A percentile compares a stretch with the other conserved stretches of the same genome.
Conservation (phyloP, 108 stramenopile genomes). For the Mayamaea pseudoterrestris region DNA sequence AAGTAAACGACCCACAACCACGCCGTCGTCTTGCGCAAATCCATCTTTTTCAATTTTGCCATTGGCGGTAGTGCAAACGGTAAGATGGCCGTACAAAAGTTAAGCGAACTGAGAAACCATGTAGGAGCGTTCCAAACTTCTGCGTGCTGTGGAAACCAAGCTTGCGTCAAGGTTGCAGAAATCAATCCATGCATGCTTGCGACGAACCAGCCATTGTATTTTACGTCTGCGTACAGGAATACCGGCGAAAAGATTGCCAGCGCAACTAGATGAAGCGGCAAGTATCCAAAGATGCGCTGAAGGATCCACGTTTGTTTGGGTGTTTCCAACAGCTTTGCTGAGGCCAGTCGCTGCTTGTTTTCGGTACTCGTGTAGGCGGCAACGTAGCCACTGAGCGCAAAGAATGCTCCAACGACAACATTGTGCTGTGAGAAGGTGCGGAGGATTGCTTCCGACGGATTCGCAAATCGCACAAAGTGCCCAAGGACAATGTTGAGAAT, state of each 20-base stretch:
- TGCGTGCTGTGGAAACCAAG: slow-evolving; percentile 32
- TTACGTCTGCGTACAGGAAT: slow-evolving; percentile 28
- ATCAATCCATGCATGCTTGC: slow-evolving; percentile 17
- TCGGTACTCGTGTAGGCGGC: slow-evolving; percentile 33
- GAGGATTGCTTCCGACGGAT: slow-evolving; percentile 15
- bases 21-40: slow-evolving; percentile 11
- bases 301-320: slow-evolving; percentile 24
- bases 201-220: slow-evolving; percentile 12
- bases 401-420: slow-evolving; percentile 27
- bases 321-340: slow-evolving; percentile 18
- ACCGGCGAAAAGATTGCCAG: slow-evolving; percentile 22
- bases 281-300: slow-evolving; percentile 18
- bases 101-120: slow-evolving; percentile 25
- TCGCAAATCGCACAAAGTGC: slow-evolving; percentile 27
- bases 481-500: slow-evolving; percentile 22
- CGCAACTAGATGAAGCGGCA: slow-evolving; percentile 29
- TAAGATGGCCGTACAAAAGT: slow-evolving; percentile 18
- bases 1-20: slow-evolving; percentile 18
- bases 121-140: slow-evolving; percentile 40
- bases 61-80: slow-evolving; percentile 26
- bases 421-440: slow-evolving; percentile 28
- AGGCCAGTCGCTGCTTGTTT: slow-evolving; percentile 10
- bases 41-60: slow-evolving; percentile 21
- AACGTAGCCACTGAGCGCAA: slow-evolving; percentile 32
- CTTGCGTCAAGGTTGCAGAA: slow-evolving; percentile 28